Base-by-base conservation (phyloP, 2,329 filamentous ascomycete genomes). In the Plectosphaerella sp. region DNA sequence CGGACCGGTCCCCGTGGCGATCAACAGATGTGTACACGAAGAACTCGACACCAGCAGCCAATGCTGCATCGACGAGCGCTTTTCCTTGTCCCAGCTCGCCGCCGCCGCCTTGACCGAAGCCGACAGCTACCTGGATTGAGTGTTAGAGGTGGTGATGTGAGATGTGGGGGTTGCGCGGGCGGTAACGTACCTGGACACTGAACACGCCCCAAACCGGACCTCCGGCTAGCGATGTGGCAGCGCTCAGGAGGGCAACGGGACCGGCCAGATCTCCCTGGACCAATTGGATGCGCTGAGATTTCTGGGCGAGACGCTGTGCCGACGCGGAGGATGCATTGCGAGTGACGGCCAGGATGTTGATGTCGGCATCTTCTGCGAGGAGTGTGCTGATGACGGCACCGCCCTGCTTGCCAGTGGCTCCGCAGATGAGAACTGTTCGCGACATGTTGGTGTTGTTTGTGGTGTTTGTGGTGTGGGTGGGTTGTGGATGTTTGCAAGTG, bases 11-110 rank as follows among this genome's bases (percentile, higher is more conserved):
- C 18, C 82, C 81, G 45, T 79, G 77, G 24, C 83, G 80, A 53
- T 87, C 84, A 8, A 84, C 79, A 41, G 77, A 83, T 1, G 74
- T 76, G 65, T 84, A 86, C 51, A 87, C 75, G 58, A 87, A 83
- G 61, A 80, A 74, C 51, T 75, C 70, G 47, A 85, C 79, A 11
- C 72, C 72, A 33, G 79, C 67, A 25, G 76, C 74, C 46, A 86
- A 57, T 1, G 80, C 72, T 2, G 75, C 78, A 50, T 84, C 77
- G 45, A 84, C 68, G 1, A 87, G 63, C 0, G 67, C 71, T 48
- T 77, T 85, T 45, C 83, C 83, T 62, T 86, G 81, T 1, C 58
- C 48, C 4, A 47, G 53, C 52, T 78, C 71, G 64, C 82, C 78
- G 56, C 63, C 61, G 37, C 70, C 69, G 42, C 51, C 57, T 63